Conservation (phyloP, 192 early-diverging fungal species). For the Bifiguratus adelaidae region DNA sequence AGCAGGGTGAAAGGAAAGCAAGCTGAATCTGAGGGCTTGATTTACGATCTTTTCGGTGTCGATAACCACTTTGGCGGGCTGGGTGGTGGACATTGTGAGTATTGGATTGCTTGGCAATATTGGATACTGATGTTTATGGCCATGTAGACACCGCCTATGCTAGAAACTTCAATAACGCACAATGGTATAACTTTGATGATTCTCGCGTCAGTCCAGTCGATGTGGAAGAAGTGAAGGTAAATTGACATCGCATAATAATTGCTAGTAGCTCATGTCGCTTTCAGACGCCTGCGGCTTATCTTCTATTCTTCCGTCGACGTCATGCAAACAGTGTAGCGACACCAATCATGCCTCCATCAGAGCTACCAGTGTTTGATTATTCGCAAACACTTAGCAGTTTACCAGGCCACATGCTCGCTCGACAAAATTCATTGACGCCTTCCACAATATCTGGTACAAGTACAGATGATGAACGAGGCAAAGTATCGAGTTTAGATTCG, state of each 20-base stretch:
- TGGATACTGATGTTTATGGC: not conserved
- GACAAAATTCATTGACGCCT: no score
- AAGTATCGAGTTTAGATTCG: no score
- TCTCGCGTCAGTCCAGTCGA: slow-evolving; percentile 38
- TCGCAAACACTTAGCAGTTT: no score
- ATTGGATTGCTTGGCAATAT: not conserved
- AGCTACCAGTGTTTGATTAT: no score
- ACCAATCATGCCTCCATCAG: no score
- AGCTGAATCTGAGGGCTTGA: slow-evolving; percentile 10
- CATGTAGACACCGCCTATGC: slow-evolving; percentile 63
- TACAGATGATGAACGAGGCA: no score
- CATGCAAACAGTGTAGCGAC: no score
- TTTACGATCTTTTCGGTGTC: slow-evolving; percentile 68
- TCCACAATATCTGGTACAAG: no score
- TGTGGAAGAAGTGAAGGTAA: slow-evolving; percentile 16
- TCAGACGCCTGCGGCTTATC: slow-evolving; percentile 45
- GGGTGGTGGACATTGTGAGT: slow-evolving; percentile 67
- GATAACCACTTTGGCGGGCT: slow-evolving; percentile 79
- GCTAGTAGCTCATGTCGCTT: not conserved
- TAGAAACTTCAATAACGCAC: slow-evolving; percentile 43
- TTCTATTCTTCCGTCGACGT: slow-evolving; percentile 49
- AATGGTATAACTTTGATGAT: slow-evolving; percentile 83
- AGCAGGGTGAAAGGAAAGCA: slow-evolving; percentile 10
- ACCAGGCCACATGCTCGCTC: no score
- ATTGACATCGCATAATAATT: not conserved